Percentiles rank a stretch among this genome's conserved stretches.
phyloP scores from a whole-genome alignment of 1,284 basidiomycete species.

The Papiliotrema flavescens region DNA sequence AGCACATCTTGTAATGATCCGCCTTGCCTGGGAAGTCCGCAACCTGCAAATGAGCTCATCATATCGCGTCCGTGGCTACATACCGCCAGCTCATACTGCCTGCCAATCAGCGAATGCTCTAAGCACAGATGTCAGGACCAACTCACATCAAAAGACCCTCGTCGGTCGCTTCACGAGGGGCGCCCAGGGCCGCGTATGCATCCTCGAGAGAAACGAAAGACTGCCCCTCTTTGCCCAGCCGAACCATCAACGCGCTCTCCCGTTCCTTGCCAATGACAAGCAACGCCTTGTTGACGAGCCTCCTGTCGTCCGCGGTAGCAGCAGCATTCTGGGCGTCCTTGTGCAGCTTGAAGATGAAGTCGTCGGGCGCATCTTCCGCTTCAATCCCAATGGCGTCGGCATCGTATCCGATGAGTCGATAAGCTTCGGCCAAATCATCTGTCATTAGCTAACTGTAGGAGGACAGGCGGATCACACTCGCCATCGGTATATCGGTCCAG shows the following conservation, averaged over 20 bases:
- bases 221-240: slow-evolving; percentile 25
- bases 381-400: slow-evolving; percentile 21
- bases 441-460: not conserved
- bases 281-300: slow-evolving; percentile 24
- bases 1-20: slow-evolving; percentile 40
- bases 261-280: slow-evolving; percentile 30
- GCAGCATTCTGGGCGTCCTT: slow-evolving; percentile 24
- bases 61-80: not conserved
- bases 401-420: slow-evolving; percentile 30
- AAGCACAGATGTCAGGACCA: no score
- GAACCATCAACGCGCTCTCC: slow-evolving; percentile 19
- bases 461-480: slow-evolving; percentile 8
- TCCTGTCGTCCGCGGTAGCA: slow-evolving; percentile 10
- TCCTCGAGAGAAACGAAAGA: slow-evolving; percentile 35
- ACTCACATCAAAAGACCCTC: slow-evolving; percentile 43
- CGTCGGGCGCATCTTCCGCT: slow-evolving; percentile 30
- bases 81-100: slow-evolving; percentile 45
- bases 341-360: slow-evolving; percentile 33
- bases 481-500: slow-evolving; percentile 29
- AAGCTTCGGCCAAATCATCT: slow-evolving; percentile 38
- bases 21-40: slow-evolving; percentile 33
- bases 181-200: slow-evolving; percentile 39
- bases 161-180: slow-evolving; percentile 33
- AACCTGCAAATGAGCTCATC: not conserved
- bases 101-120: slow-evolving; percentile 7